Conservation (phyloP, 2,329 filamentous ascomycete genomes). For the Nothophaeocryptopus gaeumannii region DNA sequence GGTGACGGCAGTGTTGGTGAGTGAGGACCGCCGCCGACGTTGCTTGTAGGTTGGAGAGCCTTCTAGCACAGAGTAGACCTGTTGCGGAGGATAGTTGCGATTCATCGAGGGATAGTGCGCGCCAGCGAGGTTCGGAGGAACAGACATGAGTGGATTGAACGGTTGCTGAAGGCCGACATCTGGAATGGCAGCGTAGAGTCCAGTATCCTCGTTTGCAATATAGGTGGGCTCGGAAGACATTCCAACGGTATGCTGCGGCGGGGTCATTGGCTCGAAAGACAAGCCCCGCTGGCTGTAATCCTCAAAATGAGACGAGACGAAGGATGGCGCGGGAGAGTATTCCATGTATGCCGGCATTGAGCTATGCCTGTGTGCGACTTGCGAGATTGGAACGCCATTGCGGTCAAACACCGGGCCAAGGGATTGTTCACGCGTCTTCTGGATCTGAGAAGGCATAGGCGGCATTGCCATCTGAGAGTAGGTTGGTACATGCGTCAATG, state of each 20-base stretch:
- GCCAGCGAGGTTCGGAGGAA: slow-evolving; percentile 79
- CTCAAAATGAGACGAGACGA: slow-evolving; percentile 97
- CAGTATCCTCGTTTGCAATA: slow-evolving; percentile 96
- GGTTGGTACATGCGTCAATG: slow-evolving; percentile 61
- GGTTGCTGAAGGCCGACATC: slow-evolving; percentile 75
- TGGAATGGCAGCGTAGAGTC: slow-evolving; percentile 90
- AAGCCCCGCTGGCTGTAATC: slow-evolving; percentile 96
- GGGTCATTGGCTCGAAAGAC: slow-evolving; percentile 94
- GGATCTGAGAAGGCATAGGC: slow-evolving; percentile 66
- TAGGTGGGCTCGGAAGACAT: slow-evolving; percentile 88
- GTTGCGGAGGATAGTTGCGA: slow-evolving; percentile 70
- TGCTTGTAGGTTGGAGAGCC: slow-evolving; percentile 99
- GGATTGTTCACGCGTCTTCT: slow-evolving; percentile 83
- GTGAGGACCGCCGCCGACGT: slow-evolving; percentile 85
- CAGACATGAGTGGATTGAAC: slow-evolving; percentile 85
- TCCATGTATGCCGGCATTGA: slow-evolving; percentile 99
- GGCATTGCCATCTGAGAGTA: slow-evolving; percentile 72
- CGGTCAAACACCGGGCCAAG: slow-evolving; percentile 78
- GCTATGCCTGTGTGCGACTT: slow-evolving; percentile 85
- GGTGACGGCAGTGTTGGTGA: slow-evolving; percentile 71
- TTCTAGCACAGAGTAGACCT: slow-evolving; percentile 87
- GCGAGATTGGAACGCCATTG: slow-evolving; percentile 79
- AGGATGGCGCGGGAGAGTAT: slow-evolving; percentile 95
- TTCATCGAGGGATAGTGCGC: slow-evolving; percentile 73
- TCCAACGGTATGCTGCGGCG: slow-evolving; percentile 84